Evolutionary conservation across 805 yeast genomes (phyloP), one percentile per base, ranked within the genome.

Genomic region (Yamadazyma nakazawae): DNA sequence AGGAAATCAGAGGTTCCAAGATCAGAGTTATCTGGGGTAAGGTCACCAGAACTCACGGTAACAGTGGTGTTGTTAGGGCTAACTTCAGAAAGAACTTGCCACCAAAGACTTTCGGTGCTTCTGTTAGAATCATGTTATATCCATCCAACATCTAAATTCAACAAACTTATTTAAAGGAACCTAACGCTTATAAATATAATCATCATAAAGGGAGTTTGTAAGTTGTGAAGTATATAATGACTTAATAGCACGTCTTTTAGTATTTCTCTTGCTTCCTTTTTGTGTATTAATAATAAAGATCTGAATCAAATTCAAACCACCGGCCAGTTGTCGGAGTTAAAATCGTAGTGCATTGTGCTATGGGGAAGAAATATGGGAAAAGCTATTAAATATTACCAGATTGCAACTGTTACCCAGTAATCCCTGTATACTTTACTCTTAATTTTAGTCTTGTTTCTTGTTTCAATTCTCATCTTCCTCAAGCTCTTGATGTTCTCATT

Each of bases 11-110:
- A 85, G 98, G 98, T 76, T 80, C 98, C 67, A 92, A 94, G 84
- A 88, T 92, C 82, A 89, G 98, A 82, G 97, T 94, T 70, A 90
- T 94, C 81, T 94, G 99, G 99, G 99, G 99, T 78, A 92, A 92
- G 82, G 82, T 94, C 64, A 80, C 95, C 80, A 91, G 98, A 85
- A 81, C 97, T 64, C 99, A 94, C 86, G 99, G 99, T 78, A 88
- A 83, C 91, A 80, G 85, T 68, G 99, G 99, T 80, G 80, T 88
- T 63, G 97, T 94, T 65, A 92, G 99, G 81, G 98, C 99, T 70
- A 88, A 84, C 80, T 94, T 94, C 96, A 91, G 88, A 82, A 83
- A 87, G 79, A 94, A 94, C 91, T 85, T 94, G 73, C 99, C 99
- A 77, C 91, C 99, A 65, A 91, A 92, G 88, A 90, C 98, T 67